These are phyloP conservation scores for Mytilinidion resinicola DNA, from an alignment of 495 filamentous ascomycete genomes.

Conservation along the genomic window DNA sequence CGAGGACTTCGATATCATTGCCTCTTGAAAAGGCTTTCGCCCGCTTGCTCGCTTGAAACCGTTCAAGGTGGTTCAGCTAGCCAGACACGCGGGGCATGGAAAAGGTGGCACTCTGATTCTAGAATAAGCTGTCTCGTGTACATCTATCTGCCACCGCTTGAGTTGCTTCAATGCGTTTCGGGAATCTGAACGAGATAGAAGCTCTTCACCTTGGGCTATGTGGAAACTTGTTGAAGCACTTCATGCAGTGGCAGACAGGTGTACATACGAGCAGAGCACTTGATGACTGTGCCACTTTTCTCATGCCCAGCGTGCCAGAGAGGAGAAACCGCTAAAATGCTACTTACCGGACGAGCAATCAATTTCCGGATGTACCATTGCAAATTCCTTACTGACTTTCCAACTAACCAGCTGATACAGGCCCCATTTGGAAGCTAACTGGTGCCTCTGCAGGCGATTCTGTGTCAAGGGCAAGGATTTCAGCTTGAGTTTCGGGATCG, in stretches of 20 bases:
- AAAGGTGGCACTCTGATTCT: no score
- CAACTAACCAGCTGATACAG: not conserved
- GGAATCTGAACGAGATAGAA: no score
- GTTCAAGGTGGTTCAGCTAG: not conserved
- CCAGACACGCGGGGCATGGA: no score
- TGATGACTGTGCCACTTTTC: no score
- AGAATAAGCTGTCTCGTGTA: no score
- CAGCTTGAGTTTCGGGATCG: not conserved
- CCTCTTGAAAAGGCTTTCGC: not conserved
- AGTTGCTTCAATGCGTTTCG: no score
- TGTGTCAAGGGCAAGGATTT: not conserved
- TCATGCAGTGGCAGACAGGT: no score
- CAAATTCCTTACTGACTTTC: not conserved
- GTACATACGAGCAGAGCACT: no score
- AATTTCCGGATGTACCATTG: not conserved
- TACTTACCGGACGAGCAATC: not conserved
- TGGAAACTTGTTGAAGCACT: no score
- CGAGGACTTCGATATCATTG: not conserved
- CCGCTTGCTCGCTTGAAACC: not conserved
- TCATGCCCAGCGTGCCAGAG: no score
- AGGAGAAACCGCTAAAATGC: not conserved
- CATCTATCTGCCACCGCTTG: no score
- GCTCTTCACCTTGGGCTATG: no score
- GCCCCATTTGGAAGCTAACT: not conserved
- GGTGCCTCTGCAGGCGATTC: not conserved